phyloP scores from a whole-genome alignment of 2,329 filamentous ascomycete species.

The Didymella pinodella region DNA sequence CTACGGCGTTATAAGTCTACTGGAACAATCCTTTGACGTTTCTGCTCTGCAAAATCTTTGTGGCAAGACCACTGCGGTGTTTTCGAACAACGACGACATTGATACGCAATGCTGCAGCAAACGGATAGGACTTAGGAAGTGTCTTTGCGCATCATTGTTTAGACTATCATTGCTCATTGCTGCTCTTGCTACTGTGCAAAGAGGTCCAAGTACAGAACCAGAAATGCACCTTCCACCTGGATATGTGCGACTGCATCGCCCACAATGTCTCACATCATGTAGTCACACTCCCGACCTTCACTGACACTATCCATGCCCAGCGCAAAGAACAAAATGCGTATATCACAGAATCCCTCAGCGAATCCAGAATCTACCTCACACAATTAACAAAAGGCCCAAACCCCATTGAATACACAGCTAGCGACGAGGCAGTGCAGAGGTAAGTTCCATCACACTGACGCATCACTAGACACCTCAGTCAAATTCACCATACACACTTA shows the following conservation, averaged over 20 bases:
- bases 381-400: not conserved
- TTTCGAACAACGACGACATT: not conserved
- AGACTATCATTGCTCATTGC: not conserved
- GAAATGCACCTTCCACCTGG: not conserved
- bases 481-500: not conserved
- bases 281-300: constrained; percentile 6
- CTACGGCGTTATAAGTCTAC: not conserved
- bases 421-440: not conserved
- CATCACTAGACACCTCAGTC: not conserved
- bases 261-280: constrained; percentile 11
- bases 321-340: not conserved
- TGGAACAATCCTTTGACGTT: not conserved
- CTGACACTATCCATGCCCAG: constrained; percentile 1
- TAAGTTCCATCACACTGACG: constrained; percentile 4
- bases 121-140: not conserved
- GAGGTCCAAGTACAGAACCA: not conserved
- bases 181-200: not conserved
- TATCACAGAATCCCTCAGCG: not conserved
- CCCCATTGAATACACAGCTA: not conserved
- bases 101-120: not conserved
- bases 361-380: not conserved
- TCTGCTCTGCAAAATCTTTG: not conserved
- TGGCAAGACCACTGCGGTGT: not conserved
- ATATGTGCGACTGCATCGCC: not conserved
- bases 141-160: not conserved